phyloP scores from a whole-genome alignment of 176 grass and related monocot species.

The Cenchrus fungigraminus region DNA sequence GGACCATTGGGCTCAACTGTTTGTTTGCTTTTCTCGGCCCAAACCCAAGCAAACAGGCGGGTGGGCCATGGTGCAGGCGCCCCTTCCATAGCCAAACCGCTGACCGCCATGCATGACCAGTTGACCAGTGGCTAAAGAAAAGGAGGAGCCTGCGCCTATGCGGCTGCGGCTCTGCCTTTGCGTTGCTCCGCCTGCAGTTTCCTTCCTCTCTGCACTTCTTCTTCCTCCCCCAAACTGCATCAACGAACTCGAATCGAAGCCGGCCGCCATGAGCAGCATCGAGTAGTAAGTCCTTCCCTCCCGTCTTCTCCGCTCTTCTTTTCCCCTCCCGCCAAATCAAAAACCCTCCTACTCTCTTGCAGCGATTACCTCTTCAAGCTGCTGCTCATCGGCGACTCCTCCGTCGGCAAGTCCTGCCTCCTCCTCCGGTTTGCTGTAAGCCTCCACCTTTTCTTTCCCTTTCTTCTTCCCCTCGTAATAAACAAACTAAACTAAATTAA shows the following conservation, averaged over 20 bases:
- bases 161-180: neutral
- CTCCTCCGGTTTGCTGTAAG: constrained; percentile 83
- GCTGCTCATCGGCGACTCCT: constrained; percentile 96
- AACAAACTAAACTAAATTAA: neutral
- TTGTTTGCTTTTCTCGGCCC: neutral
- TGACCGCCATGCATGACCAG: neutral
- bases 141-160: constrained; percentile 17
- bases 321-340: neutral
- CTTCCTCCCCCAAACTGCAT: neutral
- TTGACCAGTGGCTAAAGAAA: constrained; percentile 22
- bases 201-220: neutral
- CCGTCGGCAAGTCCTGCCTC: constrained; percentile 94
- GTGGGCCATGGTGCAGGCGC: neutral
- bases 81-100: neutral
- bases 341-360: constrained; percentile 9
- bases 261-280: constrained; percentile 64
- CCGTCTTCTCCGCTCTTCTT: constrained; percentile 1
- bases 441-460: neutral
- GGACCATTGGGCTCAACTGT: neutral
- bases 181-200: neutral
- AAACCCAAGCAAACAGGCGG: neutral
- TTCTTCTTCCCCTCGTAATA: neutral
- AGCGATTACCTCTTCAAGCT: constrained; percentile 99
- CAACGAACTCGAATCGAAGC: neutral
- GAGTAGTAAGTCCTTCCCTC: constrained; percentile 60